Base-by-base conservation (phyloP, 768 basidiomycete genomes). In the Rhodotorula kratochvilovae region DNA sequence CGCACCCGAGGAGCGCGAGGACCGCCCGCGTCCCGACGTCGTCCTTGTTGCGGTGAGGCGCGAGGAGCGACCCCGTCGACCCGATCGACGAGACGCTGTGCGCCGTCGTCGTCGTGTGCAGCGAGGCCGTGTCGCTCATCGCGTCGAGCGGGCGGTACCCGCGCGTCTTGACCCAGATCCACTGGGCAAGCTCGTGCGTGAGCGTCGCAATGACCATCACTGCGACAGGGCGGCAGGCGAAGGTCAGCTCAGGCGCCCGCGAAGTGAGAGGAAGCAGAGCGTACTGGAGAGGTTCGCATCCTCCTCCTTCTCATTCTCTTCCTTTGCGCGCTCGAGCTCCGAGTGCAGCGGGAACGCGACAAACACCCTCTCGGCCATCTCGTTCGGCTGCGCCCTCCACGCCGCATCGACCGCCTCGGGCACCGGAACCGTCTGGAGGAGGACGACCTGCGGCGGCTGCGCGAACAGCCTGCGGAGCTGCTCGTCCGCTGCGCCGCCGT, bases 141-240 rank as follows among this genome's bases (percentile, higher is more conserved):
- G n/a, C 11, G 58, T 68, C 71, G 23, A 27, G 5, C 1, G 33
- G 31, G n/a, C 29, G 61, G 50, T 63, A 69, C 48, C 72, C 72
- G 64, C 54, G 55, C 39, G 66, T 61, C 68, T 70, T 66, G 68
- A 67, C 65, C 19, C 15, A 69, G 51, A 73, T 63, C 68, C 68
- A 73, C 10, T 73, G 72, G 0, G 72, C 68, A 5, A 73, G 61
- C 51, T 73, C 72, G 58, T 61, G 33, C 11, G 72, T 35, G 17
- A 73, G 50, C 3, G 68, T 73, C 5, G 68, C 72, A 7, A 73
- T 57, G 27, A 70, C 39, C 56, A 73, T 46, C 61, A 73, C 72
- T 73, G 58, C 19, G 29, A 1, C 7, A 1, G 31, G 2, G 39
- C n/a, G 0, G 1, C 15, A 42, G 10, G 25, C 45, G 27, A 61